These are phyloP conservation scores for Rhizopogon hawkerae DNA, from an alignment of 1,284 basidiomycete species.

Conservation along the genomic window DNA sequence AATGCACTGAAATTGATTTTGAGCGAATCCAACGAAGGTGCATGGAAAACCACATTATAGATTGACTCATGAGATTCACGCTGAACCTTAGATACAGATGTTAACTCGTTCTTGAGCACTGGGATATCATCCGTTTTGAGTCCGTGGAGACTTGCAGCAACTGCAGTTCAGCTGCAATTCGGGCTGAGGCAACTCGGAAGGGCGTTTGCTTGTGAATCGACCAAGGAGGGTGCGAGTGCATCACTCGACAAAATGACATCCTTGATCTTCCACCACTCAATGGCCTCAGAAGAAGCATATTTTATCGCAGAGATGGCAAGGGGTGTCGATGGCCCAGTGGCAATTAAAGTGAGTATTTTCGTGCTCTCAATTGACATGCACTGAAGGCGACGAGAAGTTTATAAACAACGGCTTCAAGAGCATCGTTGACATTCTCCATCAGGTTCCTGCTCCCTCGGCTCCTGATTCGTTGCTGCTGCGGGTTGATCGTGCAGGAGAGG, in stretches of 20 bases:
- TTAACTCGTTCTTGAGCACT: conserved; percentile 48
- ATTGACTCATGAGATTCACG: not conserved
- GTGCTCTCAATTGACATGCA: not conserved
- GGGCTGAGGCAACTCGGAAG: conserved; percentile 63
- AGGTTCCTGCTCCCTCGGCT: conserved; percentile 23
- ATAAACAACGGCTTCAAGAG: conserved; percentile 65
- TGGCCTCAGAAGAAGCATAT: conserved; percentile 67
- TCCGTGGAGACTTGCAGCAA: conserved; percentile 74
- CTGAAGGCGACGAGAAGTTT: conserved; percentile 38
- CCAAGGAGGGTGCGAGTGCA: conserved; percentile 41
- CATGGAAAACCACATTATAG: conserved; percentile 22
- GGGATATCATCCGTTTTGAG: conserved; percentile 58
- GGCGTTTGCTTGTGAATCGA: conserved; percentile 48
- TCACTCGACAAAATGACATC: conserved; percentile 57
- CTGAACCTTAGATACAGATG: conserved; percentile 28
- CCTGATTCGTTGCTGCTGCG: conserved; percentile 29
- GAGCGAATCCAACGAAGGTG: conserved; percentile 43
- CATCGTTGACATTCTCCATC: conserved; percentile 48
- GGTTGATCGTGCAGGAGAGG: conserved; percentile 53
- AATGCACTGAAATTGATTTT: conserved; percentile 55
- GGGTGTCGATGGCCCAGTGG: conserved; percentile 56
- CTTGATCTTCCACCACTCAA: conserved; percentile 59
- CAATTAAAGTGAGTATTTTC: conserved; percentile 46
- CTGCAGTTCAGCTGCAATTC: conserved; percentile 68
- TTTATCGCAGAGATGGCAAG: conserved; percentile 71